Evolutionary conservation across 2,329 filamentous ascomycete species (phyloP).

Genomic region (Beauveria sp.): DNA sequence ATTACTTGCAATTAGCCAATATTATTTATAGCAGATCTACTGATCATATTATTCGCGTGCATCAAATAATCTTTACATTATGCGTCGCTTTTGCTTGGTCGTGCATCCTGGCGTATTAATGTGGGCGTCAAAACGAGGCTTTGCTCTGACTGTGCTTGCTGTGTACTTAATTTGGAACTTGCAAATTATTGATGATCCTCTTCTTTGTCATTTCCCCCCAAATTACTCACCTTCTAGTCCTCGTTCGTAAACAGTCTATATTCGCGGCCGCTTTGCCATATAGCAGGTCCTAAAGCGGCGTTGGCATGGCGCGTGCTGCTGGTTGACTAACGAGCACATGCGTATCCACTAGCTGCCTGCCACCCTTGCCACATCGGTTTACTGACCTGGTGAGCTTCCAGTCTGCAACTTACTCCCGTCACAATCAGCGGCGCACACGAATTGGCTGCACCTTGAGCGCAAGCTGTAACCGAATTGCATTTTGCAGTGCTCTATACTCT

Average conservation of each 20-base stretch:
- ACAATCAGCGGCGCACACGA: neutral
- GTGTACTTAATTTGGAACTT: too few relatives aligned
- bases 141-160: too few relatives aligned
- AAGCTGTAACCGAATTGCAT: neutral
- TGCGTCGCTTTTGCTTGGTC: neutral
- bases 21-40: too few relatives aligned
- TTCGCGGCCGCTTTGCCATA: neutral
- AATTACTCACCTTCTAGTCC: neutral
- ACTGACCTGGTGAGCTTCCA: conserved; percentile 1
- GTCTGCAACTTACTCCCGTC: conserved; percentile 4
- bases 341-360: conserved; percentile 11
- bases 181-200: neutral
- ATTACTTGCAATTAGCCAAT: too few relatives aligned
- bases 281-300: neutral
- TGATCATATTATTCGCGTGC: too few relatives aligned
- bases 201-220: too few relatives aligned
- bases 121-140: too few relatives aligned
- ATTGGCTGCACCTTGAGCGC: neutral
- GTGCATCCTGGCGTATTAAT: neutral
- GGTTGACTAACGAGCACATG: conserved; percentile 10
- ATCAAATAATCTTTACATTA: neutral
- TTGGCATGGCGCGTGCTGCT: neutral
- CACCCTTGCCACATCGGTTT: conserved; percentile 4
- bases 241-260: too few relatives aligned
- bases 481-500: neutral